Evolutionary conservation across 768 basidiomycete genomes (phyloP).

Genomic region (Mycena vulgaris): DNA sequence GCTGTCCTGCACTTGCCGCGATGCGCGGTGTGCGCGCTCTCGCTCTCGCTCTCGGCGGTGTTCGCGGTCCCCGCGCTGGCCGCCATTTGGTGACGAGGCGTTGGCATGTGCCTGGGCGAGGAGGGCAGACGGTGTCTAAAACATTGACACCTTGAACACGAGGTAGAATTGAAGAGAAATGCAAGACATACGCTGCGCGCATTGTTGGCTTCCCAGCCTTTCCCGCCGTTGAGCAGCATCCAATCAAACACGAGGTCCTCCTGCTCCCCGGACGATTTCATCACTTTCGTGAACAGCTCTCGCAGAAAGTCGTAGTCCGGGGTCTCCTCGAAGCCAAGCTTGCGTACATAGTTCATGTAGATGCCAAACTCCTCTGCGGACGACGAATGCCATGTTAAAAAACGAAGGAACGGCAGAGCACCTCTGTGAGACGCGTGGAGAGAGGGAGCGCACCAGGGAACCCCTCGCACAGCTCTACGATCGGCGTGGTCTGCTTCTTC

Average conservation of each 20-base stretch:
- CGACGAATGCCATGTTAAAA: constrained; percentile 24
- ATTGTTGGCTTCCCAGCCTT: constrained; percentile 94
- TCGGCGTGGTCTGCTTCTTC: constrained; percentile 96
- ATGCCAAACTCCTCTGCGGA: constrained; percentile 94
- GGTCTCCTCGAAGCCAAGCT: constrained; percentile 96
- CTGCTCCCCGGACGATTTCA: constrained; percentile 88
- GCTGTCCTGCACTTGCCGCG: constrained; percentile 71
- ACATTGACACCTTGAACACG: constrained; percentile 18
- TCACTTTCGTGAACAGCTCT: constrained; percentile 92
- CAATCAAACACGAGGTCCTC: constrained; percentile 97
- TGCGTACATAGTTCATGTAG: constrained; percentile 99
- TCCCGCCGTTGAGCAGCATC: constrained; percentile 95
- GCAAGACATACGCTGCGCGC: constrained; percentile 62
- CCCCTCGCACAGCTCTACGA: constrained; percentile 94
- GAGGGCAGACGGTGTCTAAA: constrained; percentile 60
- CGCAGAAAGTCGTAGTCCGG: constrained; percentile 99
- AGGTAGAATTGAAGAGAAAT: constrained; percentile 9
- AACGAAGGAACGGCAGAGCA: constrained; percentile 6
- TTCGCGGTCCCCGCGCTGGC: constrained; percentile 63
- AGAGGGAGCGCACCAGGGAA: constrained; percentile 82
- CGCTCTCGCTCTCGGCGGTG: constrained; percentile 71
- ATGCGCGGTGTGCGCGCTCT: constrained; percentile 62
- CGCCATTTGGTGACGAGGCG: constrained; percentile 68
- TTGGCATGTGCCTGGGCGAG: constrained; percentile 70
- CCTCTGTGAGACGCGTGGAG: constrained; percentile 23